Base-by-base conservation (phyloP, 345 rosid species). In the Erodium maritimum region DNA sequence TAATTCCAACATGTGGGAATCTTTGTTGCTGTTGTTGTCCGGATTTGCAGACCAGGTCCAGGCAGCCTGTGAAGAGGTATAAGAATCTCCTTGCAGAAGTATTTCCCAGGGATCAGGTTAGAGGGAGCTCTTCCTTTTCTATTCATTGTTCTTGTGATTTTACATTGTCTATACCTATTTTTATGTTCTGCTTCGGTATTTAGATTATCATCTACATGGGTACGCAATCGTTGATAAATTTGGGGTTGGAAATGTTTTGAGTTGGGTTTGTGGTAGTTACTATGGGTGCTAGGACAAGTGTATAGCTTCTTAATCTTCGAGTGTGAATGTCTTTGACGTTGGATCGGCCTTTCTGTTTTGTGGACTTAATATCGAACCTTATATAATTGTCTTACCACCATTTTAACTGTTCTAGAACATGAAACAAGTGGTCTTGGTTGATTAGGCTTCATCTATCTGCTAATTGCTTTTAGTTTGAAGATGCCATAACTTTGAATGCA, bases 51-150 rank as follows among this genome's bases (percentile, higher is more conserved):
- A 77, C 99, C 17, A 79, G 99, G 81, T 94, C 99, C 59, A 80
- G 96, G 66, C 99, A 94, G 75, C 97, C 95, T 45, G 87, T 94
- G 61, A 94, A 84, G 90, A 78, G 99, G 75, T 94, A 90, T 72
- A 90, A 90, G 96, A 90, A 94, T 81, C 91, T 94, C 68, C 80
- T 94, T 62, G 67, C 96, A 0, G 82, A 85, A 55, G 84, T 90
- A 58, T 94, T 94, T 69, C 99, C 97, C 22, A 80, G 75, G 59
- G 69, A 75, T 63, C 95, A 79, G 97, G 99, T 94, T 73, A 42
- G 74, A 2, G 2, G 19, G 23, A 60, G 61, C 37, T 63, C 13
- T 16, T 21, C 17, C 29, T 19, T 51, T 34, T 21, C 52, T 5
- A 55, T 3, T 48, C 23, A 1, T 29, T 6, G 17, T 10, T 42